Evolutionary conservation across 179 eudicot species (phyloP), one percentile per base, ranked within the genome.

Genomic region (Carnegiea gigantea): DNA sequence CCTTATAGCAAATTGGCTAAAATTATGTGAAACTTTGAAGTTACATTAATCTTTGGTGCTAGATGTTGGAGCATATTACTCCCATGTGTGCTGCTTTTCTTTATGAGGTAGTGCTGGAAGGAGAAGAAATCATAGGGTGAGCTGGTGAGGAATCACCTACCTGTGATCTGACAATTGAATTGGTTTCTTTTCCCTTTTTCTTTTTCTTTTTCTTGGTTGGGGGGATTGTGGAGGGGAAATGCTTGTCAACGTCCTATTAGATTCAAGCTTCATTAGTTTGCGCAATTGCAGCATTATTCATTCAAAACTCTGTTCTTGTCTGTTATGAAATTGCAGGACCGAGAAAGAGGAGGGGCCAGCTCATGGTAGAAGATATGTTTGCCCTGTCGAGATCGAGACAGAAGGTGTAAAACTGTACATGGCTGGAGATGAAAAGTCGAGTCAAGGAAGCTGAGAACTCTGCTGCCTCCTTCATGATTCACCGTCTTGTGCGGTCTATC

Each of bases 401-500:
- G 60, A 54, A 0, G 84, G 82, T 4, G 78, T 60, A 0, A 74
- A 87, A 62, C 67, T 87, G 2, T n/a, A 57, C 40, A 80, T 83
- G 84, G n/a, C 3, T 43, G 98, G 99, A 78, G 88, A 86, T 0
- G 89, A 88, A 65, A 91, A 85, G 77, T 26, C 88, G 90, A 81
- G 81, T 90, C 11, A 90, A 80, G 79, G 95, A 93, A 40, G 95
- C 99, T 1, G 97, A 93, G 77, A 91, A 83, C 78, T 93, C 95
- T 54, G 98, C 99, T 13, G 98, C 99, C 71, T 93, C 93, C n/a
- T 49, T 26, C 30, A 91, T 95, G 95, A 85, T 92, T 49, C 85
- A 23, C n/a, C 84, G 87, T 70, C 85, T 95, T 51, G 84, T 54
- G 68, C 85, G 83, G 48, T 51, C 87, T 6, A 86, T 48, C 30